Percentiles rank a stretch among this genome's conserved stretches.
These are phyloP conservation scores for Asparagopsis taxiformis DNA, from an alignment of 31 red algal species.

Conservation along the genomic window DNA sequence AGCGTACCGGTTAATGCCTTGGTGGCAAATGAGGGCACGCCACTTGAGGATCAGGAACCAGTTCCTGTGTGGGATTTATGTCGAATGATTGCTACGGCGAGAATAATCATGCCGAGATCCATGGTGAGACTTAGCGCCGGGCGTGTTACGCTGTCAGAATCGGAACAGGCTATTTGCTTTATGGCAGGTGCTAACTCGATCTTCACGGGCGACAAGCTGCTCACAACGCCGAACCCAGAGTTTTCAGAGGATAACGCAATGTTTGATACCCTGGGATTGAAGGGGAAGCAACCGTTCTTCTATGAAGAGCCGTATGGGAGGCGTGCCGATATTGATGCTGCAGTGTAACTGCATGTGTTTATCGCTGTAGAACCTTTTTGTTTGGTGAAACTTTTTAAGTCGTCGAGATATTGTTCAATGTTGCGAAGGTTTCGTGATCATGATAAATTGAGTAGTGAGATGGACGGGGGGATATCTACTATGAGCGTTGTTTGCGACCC, in stretches of 20 bases:
- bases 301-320: conserved; percentile 50
- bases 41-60: conserved; percentile 79
- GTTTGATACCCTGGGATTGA: conserved; percentile 81
- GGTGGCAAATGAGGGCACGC: conserved; percentile 94
- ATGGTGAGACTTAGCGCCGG: conserved; percentile 98
- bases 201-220: conserved; percentile 97
- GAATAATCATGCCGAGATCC: conserved; percentile 89
- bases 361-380: no score
- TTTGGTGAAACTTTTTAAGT: no score
- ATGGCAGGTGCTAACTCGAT: conserved; percentile 97
- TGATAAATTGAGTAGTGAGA: no score
- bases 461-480: no score
- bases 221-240: conserved; percentile 95
- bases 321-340: background rate
- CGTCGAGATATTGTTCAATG: no score
- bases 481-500: no score
- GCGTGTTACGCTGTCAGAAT: conserved; percentile 59
- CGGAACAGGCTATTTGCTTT: conserved; percentile 97
- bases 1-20: conserved; percentile 96
- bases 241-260: conserved; percentile 66
- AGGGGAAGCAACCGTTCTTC: conserved; percentile 86
- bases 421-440: no score
- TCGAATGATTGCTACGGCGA: conserved; percentile 95
- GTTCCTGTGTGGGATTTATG: conserved; percentile 88
- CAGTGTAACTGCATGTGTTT: no score